Evolutionary conservation across 148 eudicot species (phyloP).

Genomic region (Arbutus unedo): DNA sequence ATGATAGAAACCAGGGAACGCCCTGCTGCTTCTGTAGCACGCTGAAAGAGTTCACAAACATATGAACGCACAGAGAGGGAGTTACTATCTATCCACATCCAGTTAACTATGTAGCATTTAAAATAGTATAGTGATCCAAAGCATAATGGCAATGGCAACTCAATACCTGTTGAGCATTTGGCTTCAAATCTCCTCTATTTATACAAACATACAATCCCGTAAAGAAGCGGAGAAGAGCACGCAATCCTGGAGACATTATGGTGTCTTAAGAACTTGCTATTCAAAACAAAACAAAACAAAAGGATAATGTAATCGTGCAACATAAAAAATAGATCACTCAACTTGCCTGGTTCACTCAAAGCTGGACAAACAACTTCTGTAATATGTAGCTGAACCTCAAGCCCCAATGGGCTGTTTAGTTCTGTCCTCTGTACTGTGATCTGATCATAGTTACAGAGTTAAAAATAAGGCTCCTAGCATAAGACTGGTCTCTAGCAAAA

Average conservation of each 20-base stretch:
- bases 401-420: slow-evolving; percentile 83
- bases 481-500: slow-evolving; percentile 7
- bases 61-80: not conserved
- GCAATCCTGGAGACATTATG: slow-evolving; percentile 56
- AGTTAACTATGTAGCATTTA: not conserved
- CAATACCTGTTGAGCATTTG: slow-evolving; percentile 66
- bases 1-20: slow-evolving; percentile 71
- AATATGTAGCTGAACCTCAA: slow-evolving; percentile 82
- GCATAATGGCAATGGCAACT: slow-evolving; percentile 10
- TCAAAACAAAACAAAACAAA: slow-evolving; percentile 4
- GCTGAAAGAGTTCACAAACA: slow-evolving; percentile 38
- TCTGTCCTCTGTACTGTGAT: slow-evolving; percentile 89
- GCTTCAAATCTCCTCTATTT: slow-evolving; percentile 87
- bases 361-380: slow-evolving; percentile 95
- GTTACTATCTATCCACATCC: not conserved
- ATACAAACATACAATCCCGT: slow-evolving; percentile 88
- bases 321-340: slow-evolving; percentile 7
- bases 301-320: not conserved
- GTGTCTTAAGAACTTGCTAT: slow-evolving; percentile 5
- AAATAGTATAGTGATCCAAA: not conserved
- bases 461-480: not conserved
- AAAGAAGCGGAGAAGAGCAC: slow-evolving; percentile 94
- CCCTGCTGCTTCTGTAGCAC: slow-evolving; percentile 87
- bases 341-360: slow-evolving; percentile 92
- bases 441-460: slow-evolving; percentile 36